These are phyloP conservation scores for Podospora pseudopauciseta DNA, from an alignment of 495 filamentous ascomycete species.

Conservation along the genomic window DNA sequence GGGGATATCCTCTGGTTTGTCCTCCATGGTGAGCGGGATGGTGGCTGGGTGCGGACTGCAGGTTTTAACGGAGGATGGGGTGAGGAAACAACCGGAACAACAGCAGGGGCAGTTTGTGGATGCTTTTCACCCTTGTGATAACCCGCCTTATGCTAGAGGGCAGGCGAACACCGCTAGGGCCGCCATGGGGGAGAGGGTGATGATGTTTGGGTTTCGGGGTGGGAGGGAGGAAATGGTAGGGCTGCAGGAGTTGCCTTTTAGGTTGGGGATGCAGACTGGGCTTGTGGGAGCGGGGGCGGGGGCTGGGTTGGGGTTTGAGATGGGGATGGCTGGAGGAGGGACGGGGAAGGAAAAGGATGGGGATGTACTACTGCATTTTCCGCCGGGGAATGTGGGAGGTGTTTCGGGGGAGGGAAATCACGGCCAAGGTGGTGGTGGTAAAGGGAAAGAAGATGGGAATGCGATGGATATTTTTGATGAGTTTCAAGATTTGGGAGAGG, in stretches of 20 bases:
- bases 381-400: background rate
- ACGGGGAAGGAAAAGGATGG: background rate
- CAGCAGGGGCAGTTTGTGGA: background rate
- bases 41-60: background rate
- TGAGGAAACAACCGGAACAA: too few relatives aligned
- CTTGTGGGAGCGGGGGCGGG: background rate
- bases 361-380: background rate
- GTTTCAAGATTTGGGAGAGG: background rate
- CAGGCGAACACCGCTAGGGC: too few relatives aligned
- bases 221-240: background rate
- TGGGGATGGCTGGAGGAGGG: too few relatives aligned
- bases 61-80: background rate
- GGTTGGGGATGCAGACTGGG: background rate
- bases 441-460: background rate
- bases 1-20: background rate
- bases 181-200: too few relatives aligned
- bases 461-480: background rate
- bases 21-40: background rate
- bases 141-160: background rate
- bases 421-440: background rate
- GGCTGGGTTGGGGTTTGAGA: background rate
- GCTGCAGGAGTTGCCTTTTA: background rate
- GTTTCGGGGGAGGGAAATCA: background rate
- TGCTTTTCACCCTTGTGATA: background rate
- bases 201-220: background rate